phyloP scores from a whole-genome alignment of 352 stramenopile genomes.

The Globisporangium heterothallicum region DNA sequence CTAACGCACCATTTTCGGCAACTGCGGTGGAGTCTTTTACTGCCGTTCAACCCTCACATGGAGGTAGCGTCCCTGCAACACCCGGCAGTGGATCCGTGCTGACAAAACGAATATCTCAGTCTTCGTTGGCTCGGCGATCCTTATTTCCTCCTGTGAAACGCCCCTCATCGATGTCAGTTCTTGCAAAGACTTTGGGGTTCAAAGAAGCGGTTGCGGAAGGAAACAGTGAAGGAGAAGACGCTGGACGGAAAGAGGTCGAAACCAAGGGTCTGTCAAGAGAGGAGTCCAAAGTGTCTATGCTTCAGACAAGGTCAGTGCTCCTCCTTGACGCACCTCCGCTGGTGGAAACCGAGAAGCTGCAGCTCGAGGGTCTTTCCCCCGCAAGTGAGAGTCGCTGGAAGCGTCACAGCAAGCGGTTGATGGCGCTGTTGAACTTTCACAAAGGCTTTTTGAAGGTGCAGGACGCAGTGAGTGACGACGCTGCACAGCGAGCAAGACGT shows the following conservation, averaged over 20 bases:
- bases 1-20: too few species aligned
- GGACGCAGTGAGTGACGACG: slow-evolving; percentile 11
- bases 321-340: neutral
- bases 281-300: slow-evolving; percentile 20
- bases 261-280: too few species aligned
- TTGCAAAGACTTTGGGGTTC: slow-evolving; percentile 1
- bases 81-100: too few species aligned
- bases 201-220: slow-evolving; percentile 12
- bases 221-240: too few species aligned
- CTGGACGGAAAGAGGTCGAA: too few species aligned
- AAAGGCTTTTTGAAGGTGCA: slow-evolving; percentile 18
- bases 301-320: neutral
- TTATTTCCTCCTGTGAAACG: neutral
- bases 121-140: neutral
- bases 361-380: slow-evolving; percentile 11
- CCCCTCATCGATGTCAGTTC: neutral
- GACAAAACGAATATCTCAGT: too few species aligned
- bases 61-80: too few species aligned
- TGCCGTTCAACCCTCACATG: too few species aligned
- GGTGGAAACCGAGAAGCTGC: neutral
- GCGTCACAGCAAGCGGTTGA: slow-evolving; percentile 34
- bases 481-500: slow-evolving; percentile 4
- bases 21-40: too few species aligned
- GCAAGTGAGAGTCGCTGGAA: slow-evolving; percentile 32
- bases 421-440: slow-evolving; percentile 32